Evolutionary conservation across 768 basidiomycete species (phyloP).

Genomic region (Sutorius australiensis): DNA sequence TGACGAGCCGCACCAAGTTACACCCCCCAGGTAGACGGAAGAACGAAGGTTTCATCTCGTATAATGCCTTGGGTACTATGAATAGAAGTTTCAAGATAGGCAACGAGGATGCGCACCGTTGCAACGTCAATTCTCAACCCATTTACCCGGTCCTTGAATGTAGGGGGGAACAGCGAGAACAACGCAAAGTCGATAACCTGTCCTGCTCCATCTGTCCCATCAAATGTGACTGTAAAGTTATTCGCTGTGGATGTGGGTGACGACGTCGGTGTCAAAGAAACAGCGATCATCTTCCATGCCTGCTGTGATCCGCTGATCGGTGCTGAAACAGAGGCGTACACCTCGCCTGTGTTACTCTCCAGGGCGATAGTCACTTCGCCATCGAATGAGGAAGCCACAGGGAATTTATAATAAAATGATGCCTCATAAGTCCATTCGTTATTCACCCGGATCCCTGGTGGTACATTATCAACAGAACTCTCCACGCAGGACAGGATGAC

Average conservation of each 20-base stretch:
- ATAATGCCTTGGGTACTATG: slow-evolving; percentile 37
- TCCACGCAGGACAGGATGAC: background rate
- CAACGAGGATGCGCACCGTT: slow-evolving; percentile 29
- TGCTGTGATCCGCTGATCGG: slow-evolving; percentile 40
- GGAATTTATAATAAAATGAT: slow-evolving; percentile 57
- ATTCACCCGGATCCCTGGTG: slow-evolving; percentile 51
- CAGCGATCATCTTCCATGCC: slow-evolving; percentile 44
- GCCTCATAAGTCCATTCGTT: slow-evolving; percentile 51
- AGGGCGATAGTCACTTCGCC: slow-evolving; percentile 43
- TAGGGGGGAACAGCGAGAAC: slow-evolving; percentile 63
- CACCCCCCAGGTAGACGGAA: slow-evolving; percentile 67
- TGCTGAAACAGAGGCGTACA: slow-evolving; percentile 39
- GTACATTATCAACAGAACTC: no score
- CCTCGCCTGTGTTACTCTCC: slow-evolving; percentile 38
- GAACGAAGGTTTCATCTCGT: slow-evolving; percentile 53
- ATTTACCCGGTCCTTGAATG: slow-evolving; percentile 55
- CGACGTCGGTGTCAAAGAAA: slow-evolving; percentile 39
- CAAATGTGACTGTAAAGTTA: slow-evolving; percentile 48
- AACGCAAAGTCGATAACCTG: slow-evolving; percentile 52
- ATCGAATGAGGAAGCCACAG: slow-evolving; percentile 29
- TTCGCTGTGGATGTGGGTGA: slow-evolving; percentile 43
- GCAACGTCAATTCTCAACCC: slow-evolving; percentile 62
- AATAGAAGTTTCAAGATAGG: background rate
- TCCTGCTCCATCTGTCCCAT: slow-evolving; percentile 38
- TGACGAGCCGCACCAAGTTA: slow-evolving; percentile 40